Evolutionary conservation across 2,329 filamentous ascomycete genomes (phyloP).

Genomic region (Fusarium mundagurra): DNA sequence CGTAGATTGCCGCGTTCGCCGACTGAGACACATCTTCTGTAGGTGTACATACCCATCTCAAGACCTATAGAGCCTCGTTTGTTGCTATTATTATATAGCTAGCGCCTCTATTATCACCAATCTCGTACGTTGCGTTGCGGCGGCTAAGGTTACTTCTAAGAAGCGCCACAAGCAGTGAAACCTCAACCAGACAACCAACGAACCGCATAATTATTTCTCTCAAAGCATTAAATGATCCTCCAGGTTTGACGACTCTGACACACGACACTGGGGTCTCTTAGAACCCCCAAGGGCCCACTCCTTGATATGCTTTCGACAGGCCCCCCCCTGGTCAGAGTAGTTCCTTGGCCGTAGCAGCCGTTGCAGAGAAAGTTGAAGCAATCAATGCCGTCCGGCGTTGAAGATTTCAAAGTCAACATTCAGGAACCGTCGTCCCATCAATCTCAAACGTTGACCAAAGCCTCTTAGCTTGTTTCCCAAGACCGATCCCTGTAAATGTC

Average conservation of each 20-base stretch:
- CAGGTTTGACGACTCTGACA: conserved; percentile 29
- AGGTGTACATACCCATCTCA: neutral
- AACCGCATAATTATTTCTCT: conserved; percentile 7
- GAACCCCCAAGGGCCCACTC: conserved; percentile 29
- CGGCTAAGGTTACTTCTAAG: neutral
- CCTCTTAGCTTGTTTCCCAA: conserved; percentile 35
- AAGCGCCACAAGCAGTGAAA: conserved; percentile 20
- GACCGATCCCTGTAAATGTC: neutral
- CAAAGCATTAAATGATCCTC: conserved; percentile 16
- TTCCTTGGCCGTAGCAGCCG: conserved; percentile 19
- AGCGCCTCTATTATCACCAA: neutral
- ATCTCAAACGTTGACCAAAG: conserved; percentile 59
- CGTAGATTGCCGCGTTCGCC: conserved; percentile 19
- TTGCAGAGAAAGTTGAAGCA: conserved; percentile 1
- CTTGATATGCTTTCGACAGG: conserved; percentile 23
- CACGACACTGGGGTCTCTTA: conserved; percentile 24
- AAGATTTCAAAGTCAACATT: conserved; percentile 28
- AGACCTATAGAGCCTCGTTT: neutral
- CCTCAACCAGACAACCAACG: conserved; percentile 1
- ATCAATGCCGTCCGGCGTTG: conserved; percentile 16
- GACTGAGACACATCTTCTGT: conserved; percentile 5
- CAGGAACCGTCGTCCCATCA: conserved; percentile 56
- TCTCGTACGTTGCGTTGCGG: conserved; percentile 1
- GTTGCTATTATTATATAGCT: neutral
- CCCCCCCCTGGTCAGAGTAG: conserved; percentile 8